phyloP scores from a whole-genome alignment of 169 alveolate genomes.

The Perkinsus olseni region DNA sequence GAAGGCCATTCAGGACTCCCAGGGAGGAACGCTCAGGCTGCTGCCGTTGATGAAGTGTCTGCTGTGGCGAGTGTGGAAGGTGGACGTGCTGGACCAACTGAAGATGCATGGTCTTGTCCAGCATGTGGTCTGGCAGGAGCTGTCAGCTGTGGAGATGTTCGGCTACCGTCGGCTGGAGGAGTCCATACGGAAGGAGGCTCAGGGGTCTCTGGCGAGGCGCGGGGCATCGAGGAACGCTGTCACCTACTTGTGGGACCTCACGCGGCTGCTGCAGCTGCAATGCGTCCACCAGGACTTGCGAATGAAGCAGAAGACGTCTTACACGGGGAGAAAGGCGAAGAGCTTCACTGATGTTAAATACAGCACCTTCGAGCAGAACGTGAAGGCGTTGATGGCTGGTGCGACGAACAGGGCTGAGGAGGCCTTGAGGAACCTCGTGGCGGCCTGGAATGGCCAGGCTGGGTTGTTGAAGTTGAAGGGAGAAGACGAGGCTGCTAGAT shows the following conservation, averaged over 20 bases:
- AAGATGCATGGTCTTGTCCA: not conserved
- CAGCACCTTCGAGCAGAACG: not conserved
- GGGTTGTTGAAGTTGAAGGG: not conserved
- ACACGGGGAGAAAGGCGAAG: not conserved
- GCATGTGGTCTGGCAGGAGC: not conserved
- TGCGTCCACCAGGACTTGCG: not conserved
- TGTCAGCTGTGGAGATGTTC: not conserved
- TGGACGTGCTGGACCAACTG: not conserved
- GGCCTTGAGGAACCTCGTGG: not conserved
- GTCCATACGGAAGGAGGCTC: not conserved
- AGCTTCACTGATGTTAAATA: not conserved
- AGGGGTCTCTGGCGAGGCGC: not conserved
- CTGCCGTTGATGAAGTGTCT: not conserved
- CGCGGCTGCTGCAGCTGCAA: not conserved
- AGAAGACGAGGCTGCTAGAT: not conserved
- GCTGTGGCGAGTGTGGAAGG: constrained; percentile 2
- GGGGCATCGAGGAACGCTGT: not conserved
- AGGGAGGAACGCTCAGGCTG: not conserved
- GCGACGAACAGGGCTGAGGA: not conserved
- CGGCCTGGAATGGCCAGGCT: not conserved
- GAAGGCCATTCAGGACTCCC: not conserved
- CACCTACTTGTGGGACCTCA: not conserved
- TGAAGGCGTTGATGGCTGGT: not conserved
- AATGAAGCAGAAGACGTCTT: not conserved
- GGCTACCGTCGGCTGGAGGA: not conserved